These are phyloP conservation scores for Berkeleyomyces rouxiae DNA, from an alignment of 2,329 filamentous ascomycete genomes.

Conservation along the genomic window DNA sequence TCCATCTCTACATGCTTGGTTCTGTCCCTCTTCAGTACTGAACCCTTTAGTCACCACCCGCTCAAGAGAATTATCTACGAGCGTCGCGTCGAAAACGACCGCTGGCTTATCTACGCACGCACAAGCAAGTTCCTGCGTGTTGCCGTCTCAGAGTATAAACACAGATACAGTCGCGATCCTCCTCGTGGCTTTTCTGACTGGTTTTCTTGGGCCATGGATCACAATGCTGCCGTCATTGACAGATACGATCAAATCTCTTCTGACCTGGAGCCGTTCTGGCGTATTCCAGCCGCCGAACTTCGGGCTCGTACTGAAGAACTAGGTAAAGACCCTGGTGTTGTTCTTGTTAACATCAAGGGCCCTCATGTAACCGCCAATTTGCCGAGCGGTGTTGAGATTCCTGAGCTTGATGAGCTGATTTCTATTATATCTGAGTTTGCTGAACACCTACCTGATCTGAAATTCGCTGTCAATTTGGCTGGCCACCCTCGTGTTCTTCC, in stretches of 20 bases:
- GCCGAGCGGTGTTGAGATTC: slow-evolving; percentile 19
- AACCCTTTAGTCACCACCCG: slow-evolving; percentile 24
- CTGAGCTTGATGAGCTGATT: slow-evolving; percentile 29
- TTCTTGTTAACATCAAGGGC: slow-evolving; percentile 41
- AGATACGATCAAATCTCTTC: slow-evolving; percentile 66
- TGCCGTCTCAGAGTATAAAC: slow-evolving; percentile 33
- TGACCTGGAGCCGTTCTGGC: slow-evolving; percentile 64
- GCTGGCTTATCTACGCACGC: slow-evolving; percentile 32
- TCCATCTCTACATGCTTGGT: slow-evolving; percentile 23
- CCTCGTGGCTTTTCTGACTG: slow-evolving; percentile 72
- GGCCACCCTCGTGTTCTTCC: slow-evolving; percentile 54
- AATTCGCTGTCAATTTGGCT: slow-evolving; percentile 66
- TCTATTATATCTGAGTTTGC: slow-evolving; percentile 58
- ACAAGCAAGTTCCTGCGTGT: slow-evolving; percentile 30
- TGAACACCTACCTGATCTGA: slow-evolving; percentile 63
- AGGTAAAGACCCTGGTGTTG: slow-evolving; percentile 27
- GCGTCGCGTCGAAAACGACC: slow-evolving; percentile 29
- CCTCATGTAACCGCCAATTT: slow-evolving; percentile 32
- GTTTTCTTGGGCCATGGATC: slow-evolving; percentile 60
- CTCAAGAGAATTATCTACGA: slow-evolving; percentile 34
- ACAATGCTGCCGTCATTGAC: slow-evolving; percentile 55
- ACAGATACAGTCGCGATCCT: slow-evolving; percentile 46
- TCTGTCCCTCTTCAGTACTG: slow-evolving; percentile 9
- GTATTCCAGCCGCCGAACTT: slow-evolving; percentile 48
- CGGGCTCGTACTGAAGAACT: slow-evolving; percentile 36